phyloP scores from a whole-genome alignment of 345 rosid genomes.

The Camelina neglecta region DNA sequence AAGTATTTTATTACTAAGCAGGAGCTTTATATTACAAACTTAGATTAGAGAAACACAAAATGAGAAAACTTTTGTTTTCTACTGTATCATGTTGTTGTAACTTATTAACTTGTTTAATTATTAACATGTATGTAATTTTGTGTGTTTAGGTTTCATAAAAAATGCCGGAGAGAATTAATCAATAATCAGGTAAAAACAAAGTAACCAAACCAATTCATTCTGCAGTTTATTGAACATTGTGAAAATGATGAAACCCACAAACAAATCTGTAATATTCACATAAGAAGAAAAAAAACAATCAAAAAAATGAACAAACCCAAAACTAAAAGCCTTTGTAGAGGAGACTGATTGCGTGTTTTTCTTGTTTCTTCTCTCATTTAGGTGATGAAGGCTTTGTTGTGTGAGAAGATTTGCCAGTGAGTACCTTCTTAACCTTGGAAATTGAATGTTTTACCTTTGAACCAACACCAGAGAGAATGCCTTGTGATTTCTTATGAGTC shows the following conservation, averaged over 20 bases:
- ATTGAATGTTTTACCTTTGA: constrained; percentile 91
- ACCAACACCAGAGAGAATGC: constrained; percentile 77
- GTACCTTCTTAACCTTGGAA: constrained; percentile 90
- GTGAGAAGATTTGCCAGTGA: constrained; percentile 80
- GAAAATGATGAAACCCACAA: constrained; percentile 21
- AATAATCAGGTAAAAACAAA: background rate
- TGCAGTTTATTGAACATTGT: constrained; percentile 29
- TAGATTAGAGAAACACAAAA: constrained; percentile 4
- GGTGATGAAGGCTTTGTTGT: constrained; percentile 57
- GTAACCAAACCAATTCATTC: constrained; percentile 36
- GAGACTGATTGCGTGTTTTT: background rate
- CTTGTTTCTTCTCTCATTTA: constrained; percentile 35
- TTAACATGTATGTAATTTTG: background rate
- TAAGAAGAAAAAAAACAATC: constrained; percentile 27
- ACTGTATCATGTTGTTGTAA: constrained; percentile 5
- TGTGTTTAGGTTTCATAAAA: background rate
- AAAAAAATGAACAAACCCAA: constrained; percentile 36
- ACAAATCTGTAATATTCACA: constrained; percentile 42
- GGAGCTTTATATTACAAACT: constrained; percentile 65
- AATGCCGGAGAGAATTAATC: background rate
- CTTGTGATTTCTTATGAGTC: constrained; percentile 72
- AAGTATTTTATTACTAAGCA: constrained; percentile 66
- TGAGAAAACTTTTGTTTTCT: background rate
- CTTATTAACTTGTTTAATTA: background rate
- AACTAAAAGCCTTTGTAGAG: background rate